Evolutionary conservation across 1,139 yeast genomes (phyloP).

Genomic region (Magnusiomyces clavatus): DNA sequence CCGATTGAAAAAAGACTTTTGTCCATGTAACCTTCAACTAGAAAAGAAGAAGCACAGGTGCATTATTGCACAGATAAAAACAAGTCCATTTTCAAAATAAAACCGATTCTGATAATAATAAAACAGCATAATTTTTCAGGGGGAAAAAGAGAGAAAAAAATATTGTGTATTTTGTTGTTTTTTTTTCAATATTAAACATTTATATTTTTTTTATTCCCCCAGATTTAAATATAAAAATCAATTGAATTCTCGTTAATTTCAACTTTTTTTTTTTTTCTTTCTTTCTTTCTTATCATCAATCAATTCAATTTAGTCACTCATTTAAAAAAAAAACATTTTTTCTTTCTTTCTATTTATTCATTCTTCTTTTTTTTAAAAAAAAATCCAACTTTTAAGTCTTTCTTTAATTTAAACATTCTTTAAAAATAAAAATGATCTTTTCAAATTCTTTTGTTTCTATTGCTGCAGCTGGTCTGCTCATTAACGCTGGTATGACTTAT

Average conservation of each 20-base stretch:
- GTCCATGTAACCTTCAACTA: not conserved
- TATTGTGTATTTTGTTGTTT: too few species aligned
- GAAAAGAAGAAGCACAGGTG: too few species aligned
- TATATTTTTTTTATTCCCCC: too few species aligned
- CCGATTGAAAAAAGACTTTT: not conserved
- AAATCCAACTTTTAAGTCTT: not conserved
- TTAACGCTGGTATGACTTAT: slow-evolving; percentile 1
- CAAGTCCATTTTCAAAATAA: too few species aligned
- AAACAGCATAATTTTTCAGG: too few species aligned
- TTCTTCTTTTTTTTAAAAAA: not conserved
- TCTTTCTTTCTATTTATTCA: not conserved
- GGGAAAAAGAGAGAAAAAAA: too few species aligned
- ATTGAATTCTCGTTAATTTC: not conserved
- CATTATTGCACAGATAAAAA: too few species aligned
- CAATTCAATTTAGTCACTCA: not conserved
- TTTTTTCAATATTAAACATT: too few species aligned
- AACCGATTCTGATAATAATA: too few species aligned
- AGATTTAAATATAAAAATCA: too few species aligned
- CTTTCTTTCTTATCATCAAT: too few species aligned
- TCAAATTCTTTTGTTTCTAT: not conserved
- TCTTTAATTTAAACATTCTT: not conserved
- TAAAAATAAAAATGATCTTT: not conserved
- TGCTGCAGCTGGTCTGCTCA: slow-evolving; percentile 1
- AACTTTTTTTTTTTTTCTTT: not conserved
- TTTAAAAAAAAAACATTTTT: too few species aligned